Evolutionary conservation across 805 yeast species (phyloP).

Genomic region (Starmerella geochares): DNA sequence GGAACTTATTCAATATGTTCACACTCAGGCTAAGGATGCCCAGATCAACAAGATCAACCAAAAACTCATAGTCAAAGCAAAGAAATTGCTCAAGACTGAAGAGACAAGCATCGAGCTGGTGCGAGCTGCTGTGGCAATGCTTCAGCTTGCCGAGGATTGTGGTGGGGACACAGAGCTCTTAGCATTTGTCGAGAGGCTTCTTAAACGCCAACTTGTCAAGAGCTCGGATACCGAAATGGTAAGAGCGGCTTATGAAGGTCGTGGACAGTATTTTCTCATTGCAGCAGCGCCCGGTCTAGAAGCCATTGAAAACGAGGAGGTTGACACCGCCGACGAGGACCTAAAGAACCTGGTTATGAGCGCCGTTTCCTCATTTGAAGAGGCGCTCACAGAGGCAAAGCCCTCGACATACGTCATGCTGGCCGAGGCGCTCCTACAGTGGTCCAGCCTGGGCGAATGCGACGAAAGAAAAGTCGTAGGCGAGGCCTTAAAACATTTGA

Average conservation of each 20-base stretch:
- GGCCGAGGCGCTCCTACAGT: conserved; percentile 74
- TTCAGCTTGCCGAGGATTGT: conserved; percentile 17
- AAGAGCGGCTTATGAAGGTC: conserved; percentile 27
- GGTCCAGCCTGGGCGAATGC: conserved; percentile 66
- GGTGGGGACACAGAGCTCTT: background rate
- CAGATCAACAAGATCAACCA: conserved; percentile 6
- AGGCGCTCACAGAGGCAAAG: conserved; percentile 58
- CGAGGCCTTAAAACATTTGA: conserved; percentile 47
- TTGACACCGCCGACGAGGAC: too few species aligned
- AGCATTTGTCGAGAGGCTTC: conserved; percentile 1
- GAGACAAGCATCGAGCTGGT: conserved; percentile 15
- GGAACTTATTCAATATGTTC: conserved; percentile 20
- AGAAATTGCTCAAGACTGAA: conserved; percentile 2
- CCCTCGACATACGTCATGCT: conserved; percentile 73
- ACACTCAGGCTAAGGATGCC: conserved; percentile 13
- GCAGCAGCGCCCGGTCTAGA: conserved; percentile 28
- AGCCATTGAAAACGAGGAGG: conserved; percentile 27
- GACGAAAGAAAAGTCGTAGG: conserved; percentile 59
- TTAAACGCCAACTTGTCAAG: background rate
- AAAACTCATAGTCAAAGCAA: conserved; percentile 4
- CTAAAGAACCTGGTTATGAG: too few species aligned
- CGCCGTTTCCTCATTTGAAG: too few species aligned
- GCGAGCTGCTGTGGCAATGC: conserved; percentile 16
- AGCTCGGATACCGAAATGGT: conserved; percentile 3
- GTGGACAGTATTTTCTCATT: conserved; percentile 30